phyloP scores from a whole-genome alignment of 2,329 filamentous ascomycete genomes.

The Diaporthe humulicola region DNA sequence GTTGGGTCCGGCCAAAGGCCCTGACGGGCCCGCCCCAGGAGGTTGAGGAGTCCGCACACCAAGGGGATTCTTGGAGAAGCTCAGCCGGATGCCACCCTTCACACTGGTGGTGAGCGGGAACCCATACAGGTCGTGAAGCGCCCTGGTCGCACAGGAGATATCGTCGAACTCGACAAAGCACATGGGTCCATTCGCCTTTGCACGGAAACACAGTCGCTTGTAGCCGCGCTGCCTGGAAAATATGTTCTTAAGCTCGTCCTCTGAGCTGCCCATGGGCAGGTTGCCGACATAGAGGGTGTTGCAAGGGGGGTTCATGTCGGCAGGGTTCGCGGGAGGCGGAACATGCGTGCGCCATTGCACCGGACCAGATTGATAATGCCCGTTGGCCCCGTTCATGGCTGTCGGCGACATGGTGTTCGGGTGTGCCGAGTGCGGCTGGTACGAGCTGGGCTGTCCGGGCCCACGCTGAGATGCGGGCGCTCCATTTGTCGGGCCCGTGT shows the following conservation, averaged over 20 bases:
- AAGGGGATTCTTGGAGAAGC: slow-evolving; percentile 97
- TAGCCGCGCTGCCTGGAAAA: slow-evolving; percentile 96
- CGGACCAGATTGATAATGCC: slow-evolving; percentile 17
- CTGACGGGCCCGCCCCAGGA: slow-evolving; percentile 55
- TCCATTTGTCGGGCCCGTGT: slow-evolving; percentile 69
- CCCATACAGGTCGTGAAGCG: slow-evolving; percentile 90
- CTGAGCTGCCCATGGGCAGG: slow-evolving; percentile 89
- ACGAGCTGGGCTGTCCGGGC: slow-evolving; percentile 55
- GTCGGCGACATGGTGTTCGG: slow-evolving; percentile 69
- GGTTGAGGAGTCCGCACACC: slow-evolving; percentile 87
- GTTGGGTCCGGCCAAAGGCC: slow-evolving; percentile 67
- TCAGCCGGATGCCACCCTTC: slow-evolving; percentile 94
- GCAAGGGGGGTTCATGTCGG: slow-evolving; percentile 96
- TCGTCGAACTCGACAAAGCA: slow-evolving; percentile 99
- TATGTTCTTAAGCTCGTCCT: slow-evolving; percentile 93
- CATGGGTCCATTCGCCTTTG: slow-evolving; percentile 96
- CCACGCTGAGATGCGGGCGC: slow-evolving; percentile 62
- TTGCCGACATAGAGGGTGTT: slow-evolving; percentile 99
- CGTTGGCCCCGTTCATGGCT: slow-evolving; percentile 56
- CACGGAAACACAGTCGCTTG: slow-evolving; percentile 93
- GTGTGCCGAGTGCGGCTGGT: slow-evolving; percentile 54
- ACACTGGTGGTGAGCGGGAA: slow-evolving; percentile 89
- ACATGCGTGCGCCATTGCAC: slow-evolving; percentile 23
- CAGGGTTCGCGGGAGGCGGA: slow-evolving; percentile 86
- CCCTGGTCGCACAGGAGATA: slow-evolving; percentile 90